Conservation (phyloP, 1,139 yeast species). For the Sugiyamaella sp. region DNA sequence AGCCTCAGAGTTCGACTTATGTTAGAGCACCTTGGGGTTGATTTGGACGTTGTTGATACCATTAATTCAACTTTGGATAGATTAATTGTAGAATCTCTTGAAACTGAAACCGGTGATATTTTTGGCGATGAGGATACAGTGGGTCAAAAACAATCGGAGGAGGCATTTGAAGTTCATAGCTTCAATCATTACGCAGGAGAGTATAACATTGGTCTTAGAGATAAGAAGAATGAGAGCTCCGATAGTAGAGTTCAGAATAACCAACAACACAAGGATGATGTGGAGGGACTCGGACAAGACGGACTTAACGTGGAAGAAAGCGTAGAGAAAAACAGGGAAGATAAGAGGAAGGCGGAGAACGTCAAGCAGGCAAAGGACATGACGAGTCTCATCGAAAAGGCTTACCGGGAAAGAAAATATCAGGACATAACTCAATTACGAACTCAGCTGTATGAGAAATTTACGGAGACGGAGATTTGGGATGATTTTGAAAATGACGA, state of each 20-base stretch:
- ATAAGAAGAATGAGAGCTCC: constrained; percentile 74
- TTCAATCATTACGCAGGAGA: constrained; percentile 89
- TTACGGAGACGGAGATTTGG: constrained; percentile 17
- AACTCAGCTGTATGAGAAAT: constrained; percentile 28
- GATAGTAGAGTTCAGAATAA: constrained; percentile 80
- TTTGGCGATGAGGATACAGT: not conserved
- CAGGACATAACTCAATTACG: constrained; percentile 26
- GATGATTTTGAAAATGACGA: constrained; percentile 14
- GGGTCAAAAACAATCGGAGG: constrained; percentile 17
- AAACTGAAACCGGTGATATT: not conserved
- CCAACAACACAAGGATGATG: constrained; percentile 66
- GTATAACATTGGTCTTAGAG: constrained; percentile 83
- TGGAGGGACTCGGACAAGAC: constrained; percentile 75
- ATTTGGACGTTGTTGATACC: constrained; percentile 82
- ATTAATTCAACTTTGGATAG: constrained; percentile 59
- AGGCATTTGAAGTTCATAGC: constrained; percentile 50
- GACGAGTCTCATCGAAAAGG: constrained; percentile 21
- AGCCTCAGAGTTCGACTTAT: constrained; percentile 84
- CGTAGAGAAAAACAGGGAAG: constrained; percentile 1
- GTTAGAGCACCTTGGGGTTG: constrained; percentile 96
- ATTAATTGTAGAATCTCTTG: not conserved
- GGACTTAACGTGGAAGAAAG: constrained; percentile 23
- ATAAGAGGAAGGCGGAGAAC: constrained; percentile 2
- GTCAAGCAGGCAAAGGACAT: constrained; percentile 21
- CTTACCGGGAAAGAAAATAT: constrained; percentile 8